These are phyloP conservation scores for Oryza brachyantha DNA, from an alignment of 176 grass and related monocot genomes.

Conservation along the genomic window DNA sequence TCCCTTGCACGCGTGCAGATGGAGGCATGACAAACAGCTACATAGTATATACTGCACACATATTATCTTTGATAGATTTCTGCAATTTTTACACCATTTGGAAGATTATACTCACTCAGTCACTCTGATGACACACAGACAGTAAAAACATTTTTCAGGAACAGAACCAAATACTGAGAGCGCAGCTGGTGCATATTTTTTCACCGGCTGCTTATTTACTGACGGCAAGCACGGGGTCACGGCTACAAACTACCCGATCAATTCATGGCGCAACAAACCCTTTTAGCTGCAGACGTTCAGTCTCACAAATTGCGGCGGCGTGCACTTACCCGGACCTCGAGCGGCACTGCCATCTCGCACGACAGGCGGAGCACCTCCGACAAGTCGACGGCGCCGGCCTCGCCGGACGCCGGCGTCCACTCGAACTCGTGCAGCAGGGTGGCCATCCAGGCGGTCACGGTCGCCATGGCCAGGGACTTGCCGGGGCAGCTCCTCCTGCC, in stretches of 20 bases:
- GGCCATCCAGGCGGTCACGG: constrained; percentile 68
- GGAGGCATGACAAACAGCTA: neutral
- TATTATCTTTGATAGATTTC: constrained; percentile 39
- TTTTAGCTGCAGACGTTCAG: neutral
- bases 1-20: neutral
- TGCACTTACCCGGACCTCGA: constrained; percentile 49
- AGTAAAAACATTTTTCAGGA: neutral
- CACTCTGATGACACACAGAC: neutral
- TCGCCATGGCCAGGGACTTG: constrained; percentile 63
- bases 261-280: neutral
- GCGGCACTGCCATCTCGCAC: constrained; percentile 78
- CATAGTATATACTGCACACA: neutral
- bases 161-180: constrained; percentile 19
- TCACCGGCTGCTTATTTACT: constrained; percentile 40
- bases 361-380: constrained; percentile 79
- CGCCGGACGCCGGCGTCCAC: constrained; percentile 40
- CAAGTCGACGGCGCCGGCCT: constrained; percentile 44
- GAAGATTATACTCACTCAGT: constrained; percentile 19
- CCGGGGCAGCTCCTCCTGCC: constrained; percentile 78
- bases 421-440: constrained; percentile 75
- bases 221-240: constrained; percentile 15
- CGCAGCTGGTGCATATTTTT: constrained; percentile 9
- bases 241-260: constrained; percentile 21
- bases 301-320: constrained; percentile 27
- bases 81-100: constrained; percentile 33